Evolutionary conservation across 129 eudicot species (phyloP).

Genomic region (Heracleum sosnowskyi): DNA sequence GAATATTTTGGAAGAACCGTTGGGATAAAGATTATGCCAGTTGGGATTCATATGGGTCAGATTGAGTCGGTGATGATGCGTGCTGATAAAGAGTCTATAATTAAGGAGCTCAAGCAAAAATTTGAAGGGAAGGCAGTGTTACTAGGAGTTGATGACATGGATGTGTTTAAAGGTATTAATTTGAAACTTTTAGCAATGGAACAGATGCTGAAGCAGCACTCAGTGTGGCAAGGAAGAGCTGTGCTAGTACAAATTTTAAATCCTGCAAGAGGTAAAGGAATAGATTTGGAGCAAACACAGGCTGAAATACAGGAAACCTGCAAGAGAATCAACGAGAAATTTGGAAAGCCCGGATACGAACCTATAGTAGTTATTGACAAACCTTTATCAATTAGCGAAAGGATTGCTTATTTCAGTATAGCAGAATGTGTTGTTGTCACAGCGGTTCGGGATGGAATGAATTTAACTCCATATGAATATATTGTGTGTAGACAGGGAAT

Average conservation of each 20-base stretch:
- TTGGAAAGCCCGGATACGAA: slow-evolving; percentile 78
- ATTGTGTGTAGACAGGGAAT: slow-evolving; percentile 73
- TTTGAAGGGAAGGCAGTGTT: slow-evolving; percentile 37
- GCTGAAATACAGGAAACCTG: slow-evolving; percentile 71
- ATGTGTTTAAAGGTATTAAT: slow-evolving; percentile 46
- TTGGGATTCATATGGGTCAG: slow-evolving; percentile 49
- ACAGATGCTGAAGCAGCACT: slow-evolving; percentile 43
- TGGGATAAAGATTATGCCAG: slow-evolving; percentile 42
- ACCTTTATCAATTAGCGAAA: slow-evolving; percentile 43
- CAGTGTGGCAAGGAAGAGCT: slow-evolving; percentile 32
- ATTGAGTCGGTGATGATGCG: slow-evolving; percentile 30
- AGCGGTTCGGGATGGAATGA: slow-evolving; percentile 87
- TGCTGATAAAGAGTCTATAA: slow-evolving; percentile 28
- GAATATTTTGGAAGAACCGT: slow-evolving; percentile 44
- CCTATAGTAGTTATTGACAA: slow-evolving; percentile 67
- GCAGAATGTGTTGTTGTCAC: slow-evolving; percentile 96
- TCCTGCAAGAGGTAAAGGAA: slow-evolving; percentile 77
- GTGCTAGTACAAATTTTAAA: slow-evolving; percentile 42
- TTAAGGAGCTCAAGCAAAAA: slow-evolving; percentile 27
- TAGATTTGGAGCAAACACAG: slow-evolving; percentile 54
- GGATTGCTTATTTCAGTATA: slow-evolving; percentile 71
- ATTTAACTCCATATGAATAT: slow-evolving; percentile 83
- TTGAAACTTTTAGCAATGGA: slow-evolving; percentile 53
- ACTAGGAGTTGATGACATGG: slow-evolving; percentile 50
- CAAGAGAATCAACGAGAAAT: slow-evolving; percentile 59